Evolutionary conservation across 331 rosid species (phyloP).

Genomic region (Ulmus americana): DNA sequence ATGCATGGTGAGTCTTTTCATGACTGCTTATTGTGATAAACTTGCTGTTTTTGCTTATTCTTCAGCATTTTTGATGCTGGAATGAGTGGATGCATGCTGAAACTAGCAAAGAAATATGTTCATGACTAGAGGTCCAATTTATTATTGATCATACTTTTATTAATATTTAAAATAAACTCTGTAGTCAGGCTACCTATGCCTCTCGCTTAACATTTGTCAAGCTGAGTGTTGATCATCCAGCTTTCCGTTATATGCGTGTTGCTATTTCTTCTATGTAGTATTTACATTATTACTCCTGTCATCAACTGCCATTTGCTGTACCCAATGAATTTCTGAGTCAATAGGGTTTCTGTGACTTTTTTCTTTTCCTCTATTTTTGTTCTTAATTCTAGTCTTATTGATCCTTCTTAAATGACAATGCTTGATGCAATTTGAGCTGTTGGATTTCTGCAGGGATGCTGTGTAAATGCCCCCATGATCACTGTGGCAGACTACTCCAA

Average conservation of each 20-base stretch:
- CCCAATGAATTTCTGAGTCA: background rate
- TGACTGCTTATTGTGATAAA: constrained; percentile 11
- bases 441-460: constrained; percentile 67
- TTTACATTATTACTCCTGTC: background rate
- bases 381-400: background rate
- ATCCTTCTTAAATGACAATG: background rate
- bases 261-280: background rate
- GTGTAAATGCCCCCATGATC: constrained; percentile 98
- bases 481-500: constrained; percentile 96
- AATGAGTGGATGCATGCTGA: background rate
- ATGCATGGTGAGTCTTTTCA: constrained; percentile 80
- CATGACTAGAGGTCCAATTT: background rate
- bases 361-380: background rate
- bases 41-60: constrained; percentile 9
- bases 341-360: background rate
- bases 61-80: background rate
- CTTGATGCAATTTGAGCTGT: constrained; percentile 18
- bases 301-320: background rate
- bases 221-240: background rate
- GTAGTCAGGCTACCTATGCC: background rate
- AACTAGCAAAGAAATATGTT: background rate
- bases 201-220: background rate
- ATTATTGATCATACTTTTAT: background rate
- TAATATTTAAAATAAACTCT: background rate
- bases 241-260: background rate